Evolutionary conservation across 2,329 filamentous ascomycete genomes (phyloP), one percentile per base, ranked within the genome.

Genomic region (Ampelomyces quisqualis): DNA sequence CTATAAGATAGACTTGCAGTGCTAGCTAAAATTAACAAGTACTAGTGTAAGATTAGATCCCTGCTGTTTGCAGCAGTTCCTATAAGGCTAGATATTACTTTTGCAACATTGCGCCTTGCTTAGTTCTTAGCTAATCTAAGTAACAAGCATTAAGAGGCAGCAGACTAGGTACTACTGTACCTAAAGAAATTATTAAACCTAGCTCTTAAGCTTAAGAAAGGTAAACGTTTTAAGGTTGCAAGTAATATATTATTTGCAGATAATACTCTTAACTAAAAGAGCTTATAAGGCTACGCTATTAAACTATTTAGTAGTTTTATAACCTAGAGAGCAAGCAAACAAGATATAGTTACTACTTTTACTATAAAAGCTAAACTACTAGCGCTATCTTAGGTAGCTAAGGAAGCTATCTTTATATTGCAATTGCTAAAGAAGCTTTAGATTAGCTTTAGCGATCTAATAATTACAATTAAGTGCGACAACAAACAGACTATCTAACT

Each of bases 301-400:
- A 23, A 23, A 23, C 21, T 23, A 6, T 23, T 23, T 10, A 23
- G 10, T 23, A 10, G 21, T 34, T 18, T 34, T 8, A 40, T 40
- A 26, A 15, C 20, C 3, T 40, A 19, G 29, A 23, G 22, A 15
- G 18, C 33, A 2, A 27, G 19, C 19, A 42, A 42, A 32, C 31
- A 42, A 10, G 26, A 28, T 14, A 28, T n/a, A 10, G 26, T 28
- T 8, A 28, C 26, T 9, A 28, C 26, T 7, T 46, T 38, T 23
- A 46, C 43, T 2, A 46, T 38, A 2, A 34, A 46, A 34, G 43
- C 43, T 10, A 34, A 46, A 13, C 34, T 46, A 5, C 34, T 46
- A 3, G 19, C 43, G 17, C 43, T 37, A 7, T 24, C 22, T 5
- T 18, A 46, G 11, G 34, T 35, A 6, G 21, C 21, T 10, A 23